Conservation (phyloP, 1,284 basidiomycete species). For the Mycosarcoma maydis region DNA sequence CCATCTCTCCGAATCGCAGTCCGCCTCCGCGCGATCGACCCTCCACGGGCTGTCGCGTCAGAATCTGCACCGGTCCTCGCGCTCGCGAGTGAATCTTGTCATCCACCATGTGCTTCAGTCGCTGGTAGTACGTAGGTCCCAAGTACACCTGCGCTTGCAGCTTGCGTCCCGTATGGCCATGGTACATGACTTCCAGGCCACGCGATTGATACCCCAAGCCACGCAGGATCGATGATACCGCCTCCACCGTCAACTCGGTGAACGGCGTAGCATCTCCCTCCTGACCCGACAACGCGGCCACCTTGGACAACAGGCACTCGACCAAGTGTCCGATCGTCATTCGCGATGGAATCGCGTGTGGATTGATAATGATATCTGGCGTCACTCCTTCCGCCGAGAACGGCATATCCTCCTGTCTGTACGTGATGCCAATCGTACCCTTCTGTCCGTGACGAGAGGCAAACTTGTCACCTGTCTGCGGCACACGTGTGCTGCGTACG, state of each 20-base stretch:
- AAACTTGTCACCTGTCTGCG: conserved; percentile 99
- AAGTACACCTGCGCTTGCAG: conserved; percentile 97
- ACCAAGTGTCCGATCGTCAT: conserved; percentile 99
- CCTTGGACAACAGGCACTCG: conserved; percentile 95
- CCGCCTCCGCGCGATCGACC: conserved; percentile 98
- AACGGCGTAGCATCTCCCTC: conserved; percentile 99
- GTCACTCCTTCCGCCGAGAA: conserved; percentile 96
- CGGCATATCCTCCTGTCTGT: conserved; percentile 99
- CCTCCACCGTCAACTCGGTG: conserved; percentile 96
- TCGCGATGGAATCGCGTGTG: conserved; percentile 98
- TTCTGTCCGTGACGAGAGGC: conserved; percentile 99
- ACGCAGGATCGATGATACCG: conserved; percentile 67
- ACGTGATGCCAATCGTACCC: conserved; percentile 98
- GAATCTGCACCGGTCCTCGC: conserved; percentile 94
- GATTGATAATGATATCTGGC: conserved; percentile 97
- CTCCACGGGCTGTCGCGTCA: conserved; percentile 98
- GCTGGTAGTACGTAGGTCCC: conserved; percentile 98
- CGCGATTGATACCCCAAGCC: conserved; percentile 76
- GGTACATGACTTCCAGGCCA: conserved; percentile 96
- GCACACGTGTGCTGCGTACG: conserved; percentile 91
- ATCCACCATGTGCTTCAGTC: conserved; percentile 99
- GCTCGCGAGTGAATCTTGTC: conserved; percentile 99
- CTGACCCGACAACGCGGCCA: conserved; percentile 92
- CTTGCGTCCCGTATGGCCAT: conserved; percentile 96
- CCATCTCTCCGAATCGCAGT: conserved; percentile 99